A percentile compares a stretch with the other conserved stretches of the same genome.
These are phyloP conservation scores for Opeltia flavorubescens DNA, from an alignment of 495 filamentous ascomycete genomes.

Conservation along the genomic window DNA sequence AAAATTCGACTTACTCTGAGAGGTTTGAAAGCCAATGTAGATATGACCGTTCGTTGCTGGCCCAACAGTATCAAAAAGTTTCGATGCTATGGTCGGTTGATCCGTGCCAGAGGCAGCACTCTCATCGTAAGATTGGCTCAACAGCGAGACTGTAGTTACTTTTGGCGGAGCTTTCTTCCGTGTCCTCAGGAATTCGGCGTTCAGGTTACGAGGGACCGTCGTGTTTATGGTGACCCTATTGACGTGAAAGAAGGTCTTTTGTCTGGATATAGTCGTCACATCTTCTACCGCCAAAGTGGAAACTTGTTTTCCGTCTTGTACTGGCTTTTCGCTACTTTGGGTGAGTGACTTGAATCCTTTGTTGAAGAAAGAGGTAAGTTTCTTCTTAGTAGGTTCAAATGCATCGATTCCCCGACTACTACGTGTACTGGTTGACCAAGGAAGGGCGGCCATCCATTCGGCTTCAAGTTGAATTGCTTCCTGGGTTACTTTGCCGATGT, in stretches of 20 bases:
- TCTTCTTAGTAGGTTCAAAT: conserved; percentile 29
- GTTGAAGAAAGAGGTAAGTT: conserved; percentile 66
- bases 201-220: conserved; percentile 48
- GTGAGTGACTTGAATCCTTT: conserved; percentile 39
- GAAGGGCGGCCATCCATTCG: conserved; percentile 75
- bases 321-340: conserved; percentile 27
- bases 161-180: conserved; percentile 95
- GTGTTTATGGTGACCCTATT: conserved; percentile 72
- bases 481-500: conserved; percentile 53
- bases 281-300: conserved; percentile 51
- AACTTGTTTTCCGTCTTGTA: conserved; percentile 34
- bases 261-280: conserved; percentile 47
- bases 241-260: conserved; percentile 74
- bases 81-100: conserved; percentile 42
- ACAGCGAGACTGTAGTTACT: conserved; percentile 63
- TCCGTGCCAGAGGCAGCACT: conserved; percentile 39
- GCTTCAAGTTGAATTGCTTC: conserved; percentile 85
- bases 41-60: conserved; percentile 69
- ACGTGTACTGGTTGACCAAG: conserved; percentile 54
- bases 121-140: conserved; percentile 86
- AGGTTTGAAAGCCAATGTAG: conserved; percentile 96
- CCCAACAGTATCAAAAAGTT: conserved; percentile 81
- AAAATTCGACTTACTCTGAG: conserved; percentile 52
- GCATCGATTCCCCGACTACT: conserved; percentile 21
- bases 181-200: conserved; percentile 81